Conservation (phyloP, 306 rosid genomes). For the Carpinus fangiana region DNA sequence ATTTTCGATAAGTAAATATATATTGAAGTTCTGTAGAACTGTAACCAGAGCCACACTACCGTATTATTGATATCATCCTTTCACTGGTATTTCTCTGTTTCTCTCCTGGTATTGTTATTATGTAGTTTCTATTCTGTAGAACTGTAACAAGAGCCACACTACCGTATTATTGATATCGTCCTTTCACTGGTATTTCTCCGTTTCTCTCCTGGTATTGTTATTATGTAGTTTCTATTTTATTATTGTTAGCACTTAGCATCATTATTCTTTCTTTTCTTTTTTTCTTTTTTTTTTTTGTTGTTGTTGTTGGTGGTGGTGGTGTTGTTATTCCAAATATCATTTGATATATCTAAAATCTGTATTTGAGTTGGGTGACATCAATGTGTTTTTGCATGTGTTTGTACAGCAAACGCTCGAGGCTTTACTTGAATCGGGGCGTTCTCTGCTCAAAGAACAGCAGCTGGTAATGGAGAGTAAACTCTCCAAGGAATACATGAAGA, state of each 20-base stretch:
- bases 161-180: neutral
- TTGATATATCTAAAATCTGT: slow-evolving; percentile 23
- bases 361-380: slow-evolving; percentile 1
- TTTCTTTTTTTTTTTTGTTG: too few species aligned
- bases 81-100: neutral
- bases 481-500: slow-evolving; percentile 97
- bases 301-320: too few species aligned
- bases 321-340: slow-evolving; percentile 1
- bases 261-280: neutral
- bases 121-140: neutral
- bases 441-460: slow-evolving; percentile 78
- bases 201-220: neutral
- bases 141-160: neutral
- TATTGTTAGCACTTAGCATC: neutral
- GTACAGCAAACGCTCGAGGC: slow-evolving; percentile 87
- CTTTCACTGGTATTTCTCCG: neutral
- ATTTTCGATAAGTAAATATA: neutral
- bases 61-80: neutral
- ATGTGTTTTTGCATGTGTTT: slow-evolving; percentile 37
- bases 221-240: neutral
- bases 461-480: slow-evolving; percentile 85
- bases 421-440: slow-evolving; percentile 78
- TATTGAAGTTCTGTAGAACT: neutral
- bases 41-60: neutral
- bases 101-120: too few species aligned